Evolutionary conservation across 1,139 yeast genomes (phyloP), one percentile per base, ranked within the genome.

Genomic region (Nakaseomyces nivariensis): DNA sequence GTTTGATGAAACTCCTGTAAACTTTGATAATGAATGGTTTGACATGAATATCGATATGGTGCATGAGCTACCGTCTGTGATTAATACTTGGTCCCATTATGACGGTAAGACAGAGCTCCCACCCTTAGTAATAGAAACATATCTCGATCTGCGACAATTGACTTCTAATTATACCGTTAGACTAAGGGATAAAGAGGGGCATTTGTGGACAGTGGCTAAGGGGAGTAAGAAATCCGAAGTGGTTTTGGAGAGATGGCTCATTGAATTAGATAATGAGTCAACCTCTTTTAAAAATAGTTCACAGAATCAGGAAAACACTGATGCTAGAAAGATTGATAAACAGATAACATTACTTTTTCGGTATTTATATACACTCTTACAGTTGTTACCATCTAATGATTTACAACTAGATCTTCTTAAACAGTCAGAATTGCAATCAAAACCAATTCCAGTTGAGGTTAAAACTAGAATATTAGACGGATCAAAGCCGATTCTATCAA

Each of bases 191-290:
- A 63, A 68, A 8, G 74, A 71, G 4, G 73, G 74, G 41, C 69
- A 68, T 51, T 56, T 69, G n/a, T 76, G 78, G 77, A 70, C 73
- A 36, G 81, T 79, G 11, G 72, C 77, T 13, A 74, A 72, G 51
- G 79, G 80, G 17, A 73, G 74, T 2, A 80, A 76, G 61, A 83
- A 82, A 59, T 72, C 79, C 11, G 97, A 90, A 66, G 78, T 92
- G 17, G 96, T 92, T 1, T 69, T 92, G 51, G 98, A 92, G 63
- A 74, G 98, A 52, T 92, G 98, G 98, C 72, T 88, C 27, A 71
- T 92, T 37, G 96, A 89, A 64, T 78, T 89, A 55, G 90, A 83
- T 58, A 58, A 67, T 24, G 60, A 58, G 17, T 57, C 61, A 5
- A 51, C 58, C 2, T 66, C 67, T 46, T 59, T 57, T 48, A 70